Evolutionary conservation across 2,329 filamentous ascomycete species (phyloP), one percentile per base, ranked within the genome.

Genomic region (Paramyrothecium roridum): DNA sequence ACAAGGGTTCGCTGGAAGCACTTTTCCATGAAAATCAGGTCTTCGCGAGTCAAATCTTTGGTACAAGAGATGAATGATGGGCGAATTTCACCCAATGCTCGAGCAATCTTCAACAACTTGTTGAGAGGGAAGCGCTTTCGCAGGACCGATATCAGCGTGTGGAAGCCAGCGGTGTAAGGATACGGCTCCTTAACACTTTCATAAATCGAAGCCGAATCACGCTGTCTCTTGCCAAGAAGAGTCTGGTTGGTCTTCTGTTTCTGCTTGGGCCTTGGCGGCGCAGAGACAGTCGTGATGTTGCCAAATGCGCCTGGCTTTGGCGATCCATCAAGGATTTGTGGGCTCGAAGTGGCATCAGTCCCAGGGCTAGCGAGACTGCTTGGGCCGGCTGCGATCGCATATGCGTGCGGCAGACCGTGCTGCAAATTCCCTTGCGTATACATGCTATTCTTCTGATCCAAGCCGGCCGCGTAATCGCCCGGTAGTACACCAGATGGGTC

Each of bases 11-110:
- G 85, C 72, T 99, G 95, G 68, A 98, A 91, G 66, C 90, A 96
- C 74, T 96, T 96, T 71, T 99, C 95, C 89, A 96, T 96, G 71
- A 98, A 97, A 21, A 99, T 87, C 26, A 98, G 79, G 71, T 99
- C 95, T 65, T 95, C 88, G 19, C 87, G 81, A 60, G 91, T 93
- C 57, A 98, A 78, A n/a, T 91, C 92, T 65, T 90, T 90, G 20
- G 91, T 96, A 59, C 91, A 96, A 12, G 92, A 88, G 59, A 98
- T 93, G 68, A 99, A 95, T 0, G 92, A 95, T 2, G 95, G 93
- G 8, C 95, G 88, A 63, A 97, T 96, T 48, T 89, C 91, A 8
- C 91, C 89, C 52, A 99, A 81, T 0, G 93, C 89, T 73, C 93
- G 91, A 56, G 91, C 92, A 61, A 97, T 96, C 56, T 88, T 86